Evolutionary conservation across 108 stramenopile genomes (phyloP).

Genomic region (Schizochytrium sp.): DNA sequence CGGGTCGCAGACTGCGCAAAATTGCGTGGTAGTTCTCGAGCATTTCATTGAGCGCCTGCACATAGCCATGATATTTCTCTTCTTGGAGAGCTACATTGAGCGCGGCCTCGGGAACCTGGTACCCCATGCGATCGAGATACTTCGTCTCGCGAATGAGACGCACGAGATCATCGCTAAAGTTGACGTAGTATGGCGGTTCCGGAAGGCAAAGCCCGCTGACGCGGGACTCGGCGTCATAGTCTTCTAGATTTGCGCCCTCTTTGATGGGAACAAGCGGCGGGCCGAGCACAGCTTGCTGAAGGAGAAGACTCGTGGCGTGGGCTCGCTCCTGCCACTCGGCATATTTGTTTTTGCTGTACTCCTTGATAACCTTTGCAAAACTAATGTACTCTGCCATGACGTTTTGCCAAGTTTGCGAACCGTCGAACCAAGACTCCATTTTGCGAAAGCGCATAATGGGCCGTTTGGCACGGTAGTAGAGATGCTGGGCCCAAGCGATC

Average conservation of each 20-base stretch:
- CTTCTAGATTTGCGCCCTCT: background rate
- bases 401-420: slow-evolving; percentile 40
- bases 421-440: slow-evolving; percentile 51
- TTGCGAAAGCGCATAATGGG: slow-evolving; percentile 56
- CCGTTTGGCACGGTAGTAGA: slow-evolving; percentile 58
- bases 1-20: slow-evolving; percentile 29
- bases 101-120: slow-evolving; percentile 56
- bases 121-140: slow-evolving; percentile 62
- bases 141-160: slow-evolving; percentile 56
- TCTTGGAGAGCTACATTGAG: slow-evolving; percentile 63
- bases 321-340: slow-evolving; percentile 45
- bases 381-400: slow-evolving; percentile 54
- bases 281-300: slow-evolving; percentile 53
- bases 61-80: slow-evolving; percentile 52
- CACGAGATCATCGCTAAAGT: slow-evolving; percentile 47
- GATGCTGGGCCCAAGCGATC: slow-evolving; percentile 58
- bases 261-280: slow-evolving; percentile 6
- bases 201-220: slow-evolving; percentile 32
- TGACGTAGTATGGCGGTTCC: slow-evolving; percentile 54
- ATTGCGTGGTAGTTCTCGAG: slow-evolving; percentile 43
- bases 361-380: slow-evolving; percentile 52
- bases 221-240: background rate
- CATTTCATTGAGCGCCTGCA: slow-evolving; percentile 41
- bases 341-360: slow-evolving; percentile 44
- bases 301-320: slow-evolving; percentile 42